phyloP scores from a whole-genome alignment of 176 grass and related monocot genomes.

The Rhynchospora pubera region DNA sequence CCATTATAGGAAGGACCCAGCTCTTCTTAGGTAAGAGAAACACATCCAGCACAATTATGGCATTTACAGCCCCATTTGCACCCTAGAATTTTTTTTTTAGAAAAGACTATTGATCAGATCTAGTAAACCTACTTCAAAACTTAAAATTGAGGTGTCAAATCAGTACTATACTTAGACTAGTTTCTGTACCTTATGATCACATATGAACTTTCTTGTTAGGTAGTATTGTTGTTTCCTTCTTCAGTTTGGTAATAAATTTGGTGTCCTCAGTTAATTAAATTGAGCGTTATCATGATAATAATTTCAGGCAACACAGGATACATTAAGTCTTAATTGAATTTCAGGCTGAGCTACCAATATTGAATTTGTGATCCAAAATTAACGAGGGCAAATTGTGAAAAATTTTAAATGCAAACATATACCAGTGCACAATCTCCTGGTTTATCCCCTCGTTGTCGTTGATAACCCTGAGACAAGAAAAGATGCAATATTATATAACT shows the following conservation, averaged over 20 bases:
- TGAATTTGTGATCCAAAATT: not conserved
- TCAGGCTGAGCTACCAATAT: not conserved
- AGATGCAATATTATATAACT: not conserved
- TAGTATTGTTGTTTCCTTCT: not conserved
- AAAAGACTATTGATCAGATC: conserved; percentile 6
- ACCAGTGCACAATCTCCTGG: conserved; percentile 48
- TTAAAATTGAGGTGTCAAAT: conserved; percentile 17
- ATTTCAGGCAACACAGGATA: not conserved
- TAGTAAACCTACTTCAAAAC: not conserved
- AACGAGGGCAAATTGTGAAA: not conserved
- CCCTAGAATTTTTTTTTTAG: conserved; percentile 46
- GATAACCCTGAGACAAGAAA: conserved; percentile 47
- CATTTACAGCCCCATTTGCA: conserved; percentile 93
- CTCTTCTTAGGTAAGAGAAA: conserved; percentile 74
- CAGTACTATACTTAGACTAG: not conserved
- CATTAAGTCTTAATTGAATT: not conserved
- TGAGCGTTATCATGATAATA: conserved; percentile 11
- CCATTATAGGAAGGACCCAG: conserved; percentile 66
- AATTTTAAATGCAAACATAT: conserved; percentile 23
- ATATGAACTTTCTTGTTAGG: conserved; percentile 1
- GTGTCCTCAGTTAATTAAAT: not conserved
- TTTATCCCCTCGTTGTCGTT: conserved; percentile 46
- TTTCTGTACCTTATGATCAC: conserved; percentile 4
- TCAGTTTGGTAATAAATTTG: not conserved
- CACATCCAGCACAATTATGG: conserved; percentile 65